Percentiles rank a stretch among this genome's conserved stretches.
Conservation (phyloP, 2,329 filamentous ascomycete genomes). For the Corniculantispora saksenae region DNA sequence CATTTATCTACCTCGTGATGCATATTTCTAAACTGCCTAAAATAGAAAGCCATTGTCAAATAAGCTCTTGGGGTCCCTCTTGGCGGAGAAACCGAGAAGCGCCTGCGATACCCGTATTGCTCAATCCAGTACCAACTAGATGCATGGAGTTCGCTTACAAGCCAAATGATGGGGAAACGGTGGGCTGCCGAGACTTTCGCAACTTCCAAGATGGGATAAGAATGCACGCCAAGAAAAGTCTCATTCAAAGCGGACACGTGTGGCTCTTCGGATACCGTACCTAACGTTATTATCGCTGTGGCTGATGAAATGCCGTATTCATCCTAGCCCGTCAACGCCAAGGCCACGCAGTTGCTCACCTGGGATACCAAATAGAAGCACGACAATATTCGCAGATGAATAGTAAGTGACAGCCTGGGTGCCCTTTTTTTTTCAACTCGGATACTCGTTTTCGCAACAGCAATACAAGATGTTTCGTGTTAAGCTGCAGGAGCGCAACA, state of each 20-base stretch:
- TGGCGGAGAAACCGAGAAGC: neutral
- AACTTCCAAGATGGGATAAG: neutral
- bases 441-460: too few relatives aligned
- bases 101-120: neutral
- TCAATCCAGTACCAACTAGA: neutral
- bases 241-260: too few relatives aligned
- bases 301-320: neutral
- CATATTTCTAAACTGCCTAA: neutral
- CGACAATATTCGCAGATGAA: too few relatives aligned
- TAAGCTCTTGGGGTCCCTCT: neutral
- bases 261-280: too few relatives aligned
- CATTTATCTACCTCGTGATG: neutral
- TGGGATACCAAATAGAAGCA: too few relatives aligned
- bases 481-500: too few relatives aligned
- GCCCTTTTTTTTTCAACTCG: too few relatives aligned
- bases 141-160: neutral
- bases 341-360: neutral
- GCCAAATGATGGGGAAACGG: neutral
- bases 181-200: neutral
- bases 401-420: too few relatives aligned
- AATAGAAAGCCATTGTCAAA: neutral
- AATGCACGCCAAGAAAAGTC: neutral
- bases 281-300: too few relatives aligned
- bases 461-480: too few relatives aligned
- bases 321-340: constrained; percentile 1